Conservation (phyloP, 2,329 filamentous ascomycete genomes). For the Pezicula radicicola region DNA sequence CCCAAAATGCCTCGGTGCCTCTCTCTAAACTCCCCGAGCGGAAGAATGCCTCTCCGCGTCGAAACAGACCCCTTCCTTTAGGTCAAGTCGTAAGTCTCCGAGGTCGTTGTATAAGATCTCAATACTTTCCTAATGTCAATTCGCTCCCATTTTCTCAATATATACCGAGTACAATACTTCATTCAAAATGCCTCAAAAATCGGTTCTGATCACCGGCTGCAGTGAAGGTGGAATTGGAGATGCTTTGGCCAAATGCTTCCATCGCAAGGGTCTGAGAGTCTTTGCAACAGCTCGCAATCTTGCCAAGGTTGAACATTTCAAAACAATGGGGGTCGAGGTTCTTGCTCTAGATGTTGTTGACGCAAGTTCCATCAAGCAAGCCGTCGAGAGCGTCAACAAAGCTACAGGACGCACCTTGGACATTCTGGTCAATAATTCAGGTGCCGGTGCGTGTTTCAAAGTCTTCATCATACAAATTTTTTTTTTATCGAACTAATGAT, state of each 20-base stretch:
- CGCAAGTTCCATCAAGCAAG: conserved; percentile 26
- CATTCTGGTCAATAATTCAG: conserved; percentile 43
- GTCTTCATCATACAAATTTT: too few relatives aligned
- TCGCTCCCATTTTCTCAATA: neutral
- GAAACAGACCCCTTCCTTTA: too few relatives aligned
- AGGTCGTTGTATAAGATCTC: neutral
- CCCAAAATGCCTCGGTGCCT: too few relatives aligned
- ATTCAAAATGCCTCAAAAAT: conserved; percentile 14
- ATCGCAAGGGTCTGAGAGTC: conserved; percentile 29
- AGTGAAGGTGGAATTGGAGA: conserved; percentile 20
- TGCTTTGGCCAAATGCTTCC: conserved; percentile 32
- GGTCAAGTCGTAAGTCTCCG: too few relatives aligned
- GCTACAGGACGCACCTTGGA: conserved; percentile 35
- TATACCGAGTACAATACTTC: neutral
- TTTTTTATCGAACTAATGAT: too few relatives aligned
- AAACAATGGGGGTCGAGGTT: conserved; percentile 20
- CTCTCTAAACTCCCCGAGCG: too few relatives aligned
- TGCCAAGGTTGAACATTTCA: conserved; percentile 24
- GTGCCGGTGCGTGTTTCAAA: conserved; percentile 17
- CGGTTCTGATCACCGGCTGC: conserved; percentile 32
- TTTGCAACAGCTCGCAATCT: conserved; percentile 34
- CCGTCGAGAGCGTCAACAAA: conserved; percentile 25
- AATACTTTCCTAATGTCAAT: neutral
- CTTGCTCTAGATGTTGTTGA: conserved; percentile 36
- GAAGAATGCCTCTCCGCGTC: too few relatives aligned